Conservation (phyloP, 257 asterid genomes). For the Knoxia roxburghii region DNA sequence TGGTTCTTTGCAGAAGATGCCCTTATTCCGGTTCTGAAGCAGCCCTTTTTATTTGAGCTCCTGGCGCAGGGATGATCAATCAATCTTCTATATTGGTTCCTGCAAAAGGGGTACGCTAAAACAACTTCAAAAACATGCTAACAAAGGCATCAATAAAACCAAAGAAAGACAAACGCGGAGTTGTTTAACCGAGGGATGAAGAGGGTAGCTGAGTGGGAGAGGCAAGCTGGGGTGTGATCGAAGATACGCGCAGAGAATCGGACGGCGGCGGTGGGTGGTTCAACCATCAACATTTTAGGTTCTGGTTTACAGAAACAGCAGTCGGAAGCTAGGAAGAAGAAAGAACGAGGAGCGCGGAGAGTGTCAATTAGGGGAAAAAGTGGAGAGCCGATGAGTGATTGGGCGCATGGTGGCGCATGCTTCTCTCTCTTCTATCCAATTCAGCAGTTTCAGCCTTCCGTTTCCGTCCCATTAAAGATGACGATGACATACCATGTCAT, state of each 20-base stretch:
- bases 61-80: conserved; percentile 27
- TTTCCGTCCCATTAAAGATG: neutral
- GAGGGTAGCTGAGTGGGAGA: conserved; percentile 41
- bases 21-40: conserved; percentile 39
- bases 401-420: conserved; percentile 19
- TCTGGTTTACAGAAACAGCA: too few relatives aligned
- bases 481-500: neutral
- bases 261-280: conserved; percentile 49
- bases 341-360: too few relatives aligned
- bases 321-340: too few relatives aligned
- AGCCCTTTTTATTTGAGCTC: conserved; percentile 24
- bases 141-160: neutral
- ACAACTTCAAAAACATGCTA: neutral
- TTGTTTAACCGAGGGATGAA: conserved; percentile 40
- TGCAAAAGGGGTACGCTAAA: conserved; percentile 1
- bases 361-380: neutral
- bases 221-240: conserved; percentile 36
- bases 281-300: conserved; percentile 59
- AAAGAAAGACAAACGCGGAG: neutral
- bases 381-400: conserved; percentile 7
- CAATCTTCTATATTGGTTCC: conserved; percentile 28
- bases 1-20: conserved; percentile 57
- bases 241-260: conserved; percentile 41
- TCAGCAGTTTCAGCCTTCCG: conserved; percentile 6
- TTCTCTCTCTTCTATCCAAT: conserved; percentile 32